Base-by-base conservation (phyloP, 768 basidiomycete species). In the Punctularia strigosozonata region DNA sequence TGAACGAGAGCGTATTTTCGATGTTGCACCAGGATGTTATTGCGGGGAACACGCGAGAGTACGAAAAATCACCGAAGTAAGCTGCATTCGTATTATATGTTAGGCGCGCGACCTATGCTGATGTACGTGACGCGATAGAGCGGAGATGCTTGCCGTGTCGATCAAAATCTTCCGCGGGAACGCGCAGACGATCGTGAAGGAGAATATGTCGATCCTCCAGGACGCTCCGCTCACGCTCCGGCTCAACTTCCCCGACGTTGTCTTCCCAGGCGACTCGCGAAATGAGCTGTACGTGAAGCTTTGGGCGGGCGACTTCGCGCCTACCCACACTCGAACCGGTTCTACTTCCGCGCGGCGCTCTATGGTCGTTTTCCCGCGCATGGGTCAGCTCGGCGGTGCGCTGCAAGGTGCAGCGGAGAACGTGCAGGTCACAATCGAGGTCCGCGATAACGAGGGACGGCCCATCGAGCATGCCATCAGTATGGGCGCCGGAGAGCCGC, bases 1-100 rank as follows among this genome's bases (percentile, higher is more conserved):
- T 69, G 4, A 83, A 82, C 49, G 94, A 98, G 53, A 71, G 76
- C 5, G 68, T 78, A 19, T 95, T 95, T 54, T 88, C 90, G 2
- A 94, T 83, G 67, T 70, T 98, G 26, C 94, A 98, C 59, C 90
- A 97, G 58, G 89, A 90, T 52, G 86, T 98, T 53, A 87, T 98
- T 47, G 76, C 74, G 21, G 73, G 72, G 43, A 82, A 85, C 42
- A 60, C 58, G 20, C 81, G 75, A 54, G 87, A 92, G 50, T 89
- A 75, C 46, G 85, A 86, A 49, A 89, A 87, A 53, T 83, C 81
- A 0, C 48, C 80, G 2, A 75, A 86, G 89, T 87, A 50, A 43
- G 72, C 56, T 25, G 12, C 13, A 30, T 34, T 34, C 18, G 10
- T 8, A 19, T 10, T n/a, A n/a, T n/a, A n/a, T n/a, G n/a, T n/a